Percentiles rank a stretch among this genome's conserved stretches.
Evolutionary conservation across 176 grass and related monocot genomes (phyloP).

Genomic region (Carex littledalei): DNA sequence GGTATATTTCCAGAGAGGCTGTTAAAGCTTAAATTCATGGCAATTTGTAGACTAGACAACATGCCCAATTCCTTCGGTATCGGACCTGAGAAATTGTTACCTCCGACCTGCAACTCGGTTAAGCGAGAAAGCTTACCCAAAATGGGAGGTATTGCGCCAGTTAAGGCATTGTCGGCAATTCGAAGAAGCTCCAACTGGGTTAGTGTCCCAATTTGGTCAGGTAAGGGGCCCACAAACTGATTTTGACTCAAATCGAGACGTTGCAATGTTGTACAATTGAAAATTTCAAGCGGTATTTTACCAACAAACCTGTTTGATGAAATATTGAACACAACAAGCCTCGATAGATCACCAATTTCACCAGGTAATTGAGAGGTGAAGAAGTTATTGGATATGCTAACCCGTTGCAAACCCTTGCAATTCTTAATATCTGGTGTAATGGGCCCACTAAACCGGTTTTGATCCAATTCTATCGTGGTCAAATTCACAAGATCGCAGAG

Average conservation of each 20-base stretch:
- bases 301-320: conserved; percentile 79
- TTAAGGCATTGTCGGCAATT: conserved; percentile 72
- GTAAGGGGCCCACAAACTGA: conserved; percentile 59
- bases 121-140: conserved; percentile 69
- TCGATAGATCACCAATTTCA: conserved; percentile 73
- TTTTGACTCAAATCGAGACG: conserved; percentile 96
- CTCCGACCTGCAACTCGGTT: conserved; percentile 91
- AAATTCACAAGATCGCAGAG: conserved; percentile 79
- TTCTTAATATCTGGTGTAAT: conserved; percentile 75
- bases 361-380: conserved; percentile 72
- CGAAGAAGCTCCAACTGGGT: conserved; percentile 78
- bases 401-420: conserved; percentile 73
- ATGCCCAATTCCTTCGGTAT: conserved; percentile 81
- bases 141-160: conserved; percentile 71
- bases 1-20: conserved; percentile 71
- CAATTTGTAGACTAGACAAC: conserved; percentile 91
- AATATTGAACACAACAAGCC: conserved; percentile 90
- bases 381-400: conserved; percentile 81
- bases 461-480: conserved; percentile 74
- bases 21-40: conserved; percentile 93
- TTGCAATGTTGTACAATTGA: conserved; percentile 80
- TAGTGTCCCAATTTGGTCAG: conserved; percentile 71
- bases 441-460: conserved; percentile 78
- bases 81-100: conserved; percentile 70
- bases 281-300: conserved; percentile 76